phyloP scores from a whole-genome alignment of 495 filamentous ascomycete genomes.

The Acidomyces sp. region DNA sequence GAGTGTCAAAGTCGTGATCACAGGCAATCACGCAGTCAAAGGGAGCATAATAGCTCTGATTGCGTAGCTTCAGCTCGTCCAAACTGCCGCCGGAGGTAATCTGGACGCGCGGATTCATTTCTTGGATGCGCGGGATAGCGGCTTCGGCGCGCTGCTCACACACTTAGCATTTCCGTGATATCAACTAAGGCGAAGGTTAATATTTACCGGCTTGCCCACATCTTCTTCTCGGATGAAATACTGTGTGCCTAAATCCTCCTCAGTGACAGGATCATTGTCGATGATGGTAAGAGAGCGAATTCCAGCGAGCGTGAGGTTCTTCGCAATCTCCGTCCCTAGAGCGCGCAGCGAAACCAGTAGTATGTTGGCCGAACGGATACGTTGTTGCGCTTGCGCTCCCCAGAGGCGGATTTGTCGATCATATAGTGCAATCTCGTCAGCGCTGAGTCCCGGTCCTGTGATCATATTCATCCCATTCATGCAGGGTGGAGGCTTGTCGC shows the following conservation, averaged over 20 bases:
- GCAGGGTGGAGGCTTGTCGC: background rate
- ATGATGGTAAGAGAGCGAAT: slow-evolving; percentile 84
- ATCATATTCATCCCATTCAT: slow-evolving; percentile 2
- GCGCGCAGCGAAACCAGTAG: slow-evolving; percentile 79
- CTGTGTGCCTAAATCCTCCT: slow-evolving; percentile 73
- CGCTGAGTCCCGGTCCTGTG: slow-evolving; percentile 15
- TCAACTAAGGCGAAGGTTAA: background rate
- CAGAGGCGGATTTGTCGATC: slow-evolving; percentile 97
- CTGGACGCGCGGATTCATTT: slow-evolving; percentile 80
- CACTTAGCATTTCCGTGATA: background rate
- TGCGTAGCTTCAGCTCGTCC: slow-evolving; percentile 42
- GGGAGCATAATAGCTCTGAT: slow-evolving; percentile 54
- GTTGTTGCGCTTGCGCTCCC: slow-evolving; percentile 87
- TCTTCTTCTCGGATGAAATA: slow-evolving; percentile 69
- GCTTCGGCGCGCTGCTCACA: slow-evolving; percentile 58
- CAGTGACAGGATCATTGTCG: slow-evolving; percentile 63
- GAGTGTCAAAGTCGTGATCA: slow-evolving; percentile 58
- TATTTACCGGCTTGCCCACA: slow-evolving; percentile 60
- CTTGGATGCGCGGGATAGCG: slow-evolving; percentile 61
- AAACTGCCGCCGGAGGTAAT: slow-evolving; percentile 16
- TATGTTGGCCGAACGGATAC: slow-evolving; percentile 80
- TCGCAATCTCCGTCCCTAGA: slow-evolving; percentile 89
- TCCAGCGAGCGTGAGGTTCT: slow-evolving; percentile 91
- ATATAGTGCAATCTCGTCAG: slow-evolving; percentile 95
- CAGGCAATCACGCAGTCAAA: slow-evolving; percentile 90